phyloP scores from a whole-genome alignment of 179 eudicot genomes.

The Camellia oleifera region DNA sequence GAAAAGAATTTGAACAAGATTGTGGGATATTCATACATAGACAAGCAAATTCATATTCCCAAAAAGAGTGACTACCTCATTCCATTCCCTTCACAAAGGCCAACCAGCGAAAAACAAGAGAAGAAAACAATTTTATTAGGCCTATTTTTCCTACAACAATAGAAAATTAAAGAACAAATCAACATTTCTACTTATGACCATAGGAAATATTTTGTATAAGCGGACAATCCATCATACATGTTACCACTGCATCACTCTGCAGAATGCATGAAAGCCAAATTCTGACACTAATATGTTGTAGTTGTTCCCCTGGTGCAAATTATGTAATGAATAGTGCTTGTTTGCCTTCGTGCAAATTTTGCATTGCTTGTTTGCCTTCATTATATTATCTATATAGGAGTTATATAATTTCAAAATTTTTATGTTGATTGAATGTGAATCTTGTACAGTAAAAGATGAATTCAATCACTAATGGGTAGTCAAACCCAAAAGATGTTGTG shows the following conservation, averaged over 20 bases:
- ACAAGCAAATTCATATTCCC: background rate
- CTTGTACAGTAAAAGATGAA: background rate
- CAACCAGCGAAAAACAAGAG: background rate
- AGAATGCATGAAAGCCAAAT: background rate
- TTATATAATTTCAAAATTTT: background rate
- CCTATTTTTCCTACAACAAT: background rate
- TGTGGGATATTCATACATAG: background rate
- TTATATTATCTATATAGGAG: background rate
- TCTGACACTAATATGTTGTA: background rate
- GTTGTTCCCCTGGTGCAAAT: background rate
- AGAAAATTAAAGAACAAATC: background rate
- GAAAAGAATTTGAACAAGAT: background rate
- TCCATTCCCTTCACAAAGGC: background rate
- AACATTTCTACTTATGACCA: background rate
- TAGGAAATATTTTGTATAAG: background rate
- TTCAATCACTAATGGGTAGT: background rate
- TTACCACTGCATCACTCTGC: background rate
- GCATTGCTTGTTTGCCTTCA: no score
- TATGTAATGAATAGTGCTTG: background rate
- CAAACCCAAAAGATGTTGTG: no score
- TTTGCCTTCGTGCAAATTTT: no score
- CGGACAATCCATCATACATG: background rate
- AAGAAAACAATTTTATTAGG: background rate
- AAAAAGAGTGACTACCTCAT: background rate
- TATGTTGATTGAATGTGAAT: background rate